Conservation (phyloP, 2,329 filamentous ascomycete genomes). For the Torrubiellomyces zombiae region DNA sequence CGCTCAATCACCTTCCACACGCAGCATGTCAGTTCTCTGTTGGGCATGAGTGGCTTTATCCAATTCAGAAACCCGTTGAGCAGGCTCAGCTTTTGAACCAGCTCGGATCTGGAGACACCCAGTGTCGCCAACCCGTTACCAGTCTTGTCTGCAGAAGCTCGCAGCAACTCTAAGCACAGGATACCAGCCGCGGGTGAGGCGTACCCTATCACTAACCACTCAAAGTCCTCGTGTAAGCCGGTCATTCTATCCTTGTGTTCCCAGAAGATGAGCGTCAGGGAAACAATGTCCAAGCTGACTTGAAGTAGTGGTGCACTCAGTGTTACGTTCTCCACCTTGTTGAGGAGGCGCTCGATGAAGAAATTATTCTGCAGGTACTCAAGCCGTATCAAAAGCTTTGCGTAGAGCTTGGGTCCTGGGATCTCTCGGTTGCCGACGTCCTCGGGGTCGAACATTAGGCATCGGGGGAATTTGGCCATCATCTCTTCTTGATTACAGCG, state of each 20-base stretch:
- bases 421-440: constrained; percentile 30
- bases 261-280: constrained; percentile 27
- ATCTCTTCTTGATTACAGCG: not conserved
- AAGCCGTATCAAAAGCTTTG: constrained; percentile 27
- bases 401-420: constrained; percentile 21
- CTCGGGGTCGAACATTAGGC: constrained; percentile 5
- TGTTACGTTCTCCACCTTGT: constrained; percentile 19
- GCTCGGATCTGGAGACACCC: constrained; percentile 23
- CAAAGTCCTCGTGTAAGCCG: constrained; percentile 21
- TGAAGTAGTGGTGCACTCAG: constrained; percentile 23
- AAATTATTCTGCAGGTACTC: constrained; percentile 39
- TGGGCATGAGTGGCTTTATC: constrained; percentile 27
- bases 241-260: constrained; percentile 26
- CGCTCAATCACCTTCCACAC: constrained; percentile 28
- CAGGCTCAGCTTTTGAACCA: constrained; percentile 32
- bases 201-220: constrained; percentile 32
- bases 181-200: constrained; percentile 30
- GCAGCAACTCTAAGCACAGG: constrained; percentile 29
- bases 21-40: constrained; percentile 25
- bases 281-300: constrained; percentile 28
- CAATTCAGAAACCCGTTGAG: constrained; percentile 32
- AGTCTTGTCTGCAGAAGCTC: not conserved
- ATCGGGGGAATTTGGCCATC: constrained; percentile 1
- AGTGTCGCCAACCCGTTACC: constrained; percentile 14
- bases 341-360: constrained; percentile 37